phyloP scores from a whole-genome alignment of 371 early-diverging fungal species.

The Dinochytrium kinnereticum region DNA sequence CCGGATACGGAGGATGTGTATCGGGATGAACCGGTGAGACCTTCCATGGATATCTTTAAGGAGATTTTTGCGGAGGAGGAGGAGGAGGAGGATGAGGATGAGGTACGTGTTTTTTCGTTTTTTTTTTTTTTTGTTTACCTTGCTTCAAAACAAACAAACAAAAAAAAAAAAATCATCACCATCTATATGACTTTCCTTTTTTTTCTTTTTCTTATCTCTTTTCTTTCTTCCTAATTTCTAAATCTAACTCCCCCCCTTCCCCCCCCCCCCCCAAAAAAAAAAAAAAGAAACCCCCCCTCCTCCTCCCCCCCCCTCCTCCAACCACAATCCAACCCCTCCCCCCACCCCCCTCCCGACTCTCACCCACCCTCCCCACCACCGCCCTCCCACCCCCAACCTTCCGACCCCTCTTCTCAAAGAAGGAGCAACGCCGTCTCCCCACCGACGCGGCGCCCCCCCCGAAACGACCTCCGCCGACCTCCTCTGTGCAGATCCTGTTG shows the following conservation, averaged over 20 bases:
- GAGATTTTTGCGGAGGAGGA: conserved; percentile 72
- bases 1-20: conserved; percentile 26
- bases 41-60: conserved; percentile 86
- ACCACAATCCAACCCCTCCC: too few species aligned
- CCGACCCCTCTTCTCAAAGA: conserved; percentile 36
- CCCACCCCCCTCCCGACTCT: too few species aligned
- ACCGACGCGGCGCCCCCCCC: conserved; percentile 15
- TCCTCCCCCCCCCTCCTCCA: not conserved
- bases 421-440: conserved; percentile 7
- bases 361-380: not conserved
- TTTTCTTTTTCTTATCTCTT: conserved; percentile 27
- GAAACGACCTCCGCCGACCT: not conserved
- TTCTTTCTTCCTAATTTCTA: conserved; percentile 7
- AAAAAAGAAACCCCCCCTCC: not conserved
- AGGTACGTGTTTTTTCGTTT: conserved; percentile 37
- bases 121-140: too few species aligned
- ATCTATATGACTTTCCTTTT: not conserved
- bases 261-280: too few species aligned
- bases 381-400: conserved; percentile 35
- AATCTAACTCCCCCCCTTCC: not conserved
- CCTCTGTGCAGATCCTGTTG: not conserved
- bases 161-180: too few species aligned
- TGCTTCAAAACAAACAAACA: too few species aligned
- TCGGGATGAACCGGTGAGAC: conserved; percentile 57
- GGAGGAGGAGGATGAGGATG: conserved; percentile 47